A percentile compares a stretch with the other conserved stretches of the same genome.
These are phyloP conservation scores for Fusarium liriodendri DNA, from an alignment of 2,329 filamentous ascomycete genomes.

Conservation along the genomic window DNA sequence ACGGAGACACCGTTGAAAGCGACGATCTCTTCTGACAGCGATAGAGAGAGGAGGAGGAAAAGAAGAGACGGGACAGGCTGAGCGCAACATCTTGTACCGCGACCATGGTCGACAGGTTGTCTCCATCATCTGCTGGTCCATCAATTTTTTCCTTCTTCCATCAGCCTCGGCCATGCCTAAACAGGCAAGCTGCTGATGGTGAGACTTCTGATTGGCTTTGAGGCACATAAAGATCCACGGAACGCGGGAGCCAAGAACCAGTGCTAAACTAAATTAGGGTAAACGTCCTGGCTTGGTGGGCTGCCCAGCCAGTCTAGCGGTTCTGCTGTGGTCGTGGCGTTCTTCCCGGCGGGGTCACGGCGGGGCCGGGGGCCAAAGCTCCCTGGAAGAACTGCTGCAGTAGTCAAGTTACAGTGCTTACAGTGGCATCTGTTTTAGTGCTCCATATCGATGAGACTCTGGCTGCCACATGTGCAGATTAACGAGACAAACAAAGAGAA, in stretches of 20 bases:
- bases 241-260: conserved; percentile 36
- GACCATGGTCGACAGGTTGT: neutral
- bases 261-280: conserved; percentile 18
- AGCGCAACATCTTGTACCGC: conserved; percentile 18
- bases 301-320: conserved; percentile 2
- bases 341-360: conserved; percentile 23
- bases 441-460: neutral
- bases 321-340: conserved; percentile 25
- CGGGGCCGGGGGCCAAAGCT: conserved; percentile 29
- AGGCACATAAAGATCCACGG: conserved; percentile 14
- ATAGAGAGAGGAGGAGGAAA: neutral
- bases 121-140: conserved; percentile 31
- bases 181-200: conserved; percentile 18
- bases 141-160: conserved; percentile 32
- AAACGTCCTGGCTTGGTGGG: conserved; percentile 32
- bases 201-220: conserved; percentile 5
- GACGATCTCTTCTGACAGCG: conserved; percentile 20
- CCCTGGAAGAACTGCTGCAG: neutral
- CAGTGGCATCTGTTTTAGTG: conserved; percentile 13
- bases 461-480: neutral
- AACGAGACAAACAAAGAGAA: neutral
- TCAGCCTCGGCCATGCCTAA: conserved; percentile 13
- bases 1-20: conserved; percentile 30
- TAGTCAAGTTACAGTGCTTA: conserved; percentile 33
- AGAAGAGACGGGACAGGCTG: conserved; percentile 8